phyloP scores from a whole-genome alignment of 2,329 filamentous ascomycete genomes.

The Parascedosporium putredinis region DNA sequence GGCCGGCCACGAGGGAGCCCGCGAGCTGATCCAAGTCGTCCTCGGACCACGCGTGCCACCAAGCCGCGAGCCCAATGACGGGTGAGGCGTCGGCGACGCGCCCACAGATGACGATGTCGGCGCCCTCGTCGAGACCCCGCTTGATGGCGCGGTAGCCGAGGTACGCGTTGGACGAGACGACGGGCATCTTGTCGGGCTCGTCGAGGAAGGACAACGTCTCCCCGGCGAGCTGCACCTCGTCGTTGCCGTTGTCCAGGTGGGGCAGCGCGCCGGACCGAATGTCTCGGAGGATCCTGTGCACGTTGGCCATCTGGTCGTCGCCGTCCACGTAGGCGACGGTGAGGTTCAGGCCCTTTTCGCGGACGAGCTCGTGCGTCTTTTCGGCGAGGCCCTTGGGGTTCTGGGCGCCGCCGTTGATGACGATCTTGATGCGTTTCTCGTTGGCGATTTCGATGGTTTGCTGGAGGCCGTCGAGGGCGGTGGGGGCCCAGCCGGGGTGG shows the following conservation, averaged over 20 bases:
- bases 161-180: constrained; percentile 27
- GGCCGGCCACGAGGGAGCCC: constrained; percentile 37
- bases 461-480: constrained; percentile 16
- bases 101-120: constrained; percentile 38
- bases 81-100: constrained; percentile 38
- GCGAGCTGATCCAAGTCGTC: constrained; percentile 38
- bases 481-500: constrained; percentile 14
- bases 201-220: constrained; percentile 9
- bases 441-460: constrained; percentile 22
- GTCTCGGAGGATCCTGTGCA: constrained; percentile 18
- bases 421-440: constrained; percentile 39
- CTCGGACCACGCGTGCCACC: constrained; percentile 42
- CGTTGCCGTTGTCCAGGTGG: constrained; percentile 12
- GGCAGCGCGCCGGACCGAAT: constrained; percentile 7
- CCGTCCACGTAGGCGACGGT: constrained; percentile 27
- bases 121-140: constrained; percentile 28
- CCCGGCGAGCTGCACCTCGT: constrained; percentile 13
- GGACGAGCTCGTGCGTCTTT: constrained; percentile 19
- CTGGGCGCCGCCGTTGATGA: constrained; percentile 45
- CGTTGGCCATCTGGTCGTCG: constrained; percentile 18
- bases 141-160: constrained; percentile 39
- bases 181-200: constrained; percentile 10
- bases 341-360: constrained; percentile 17
- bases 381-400: constrained; percentile 41
- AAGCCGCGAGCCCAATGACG: constrained; percentile 45